These are phyloP conservation scores for Bipolaris victoriae DNA, from an alignment of 2,329 filamentous ascomycete genomes.

Conservation along the genomic window DNA sequence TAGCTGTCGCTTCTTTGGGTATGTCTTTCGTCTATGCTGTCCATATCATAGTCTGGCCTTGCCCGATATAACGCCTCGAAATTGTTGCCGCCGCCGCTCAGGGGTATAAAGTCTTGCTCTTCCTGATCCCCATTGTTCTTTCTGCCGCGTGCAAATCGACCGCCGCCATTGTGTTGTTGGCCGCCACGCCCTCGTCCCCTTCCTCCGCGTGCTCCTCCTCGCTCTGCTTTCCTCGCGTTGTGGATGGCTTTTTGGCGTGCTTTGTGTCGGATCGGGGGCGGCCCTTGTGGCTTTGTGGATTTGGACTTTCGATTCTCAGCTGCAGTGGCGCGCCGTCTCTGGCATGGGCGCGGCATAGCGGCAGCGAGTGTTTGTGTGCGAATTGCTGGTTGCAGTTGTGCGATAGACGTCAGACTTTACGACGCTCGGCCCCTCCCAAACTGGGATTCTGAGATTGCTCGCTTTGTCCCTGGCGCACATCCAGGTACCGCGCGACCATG, in stretches of 20 bases:
- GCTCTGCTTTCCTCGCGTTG: constrained; percentile 18
- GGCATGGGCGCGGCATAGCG: constrained; percentile 35
- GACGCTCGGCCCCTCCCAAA: constrained; percentile 17
- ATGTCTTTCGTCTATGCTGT: constrained; percentile 22
- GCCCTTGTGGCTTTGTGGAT: constrained; percentile 18
- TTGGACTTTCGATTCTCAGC: constrained; percentile 27
- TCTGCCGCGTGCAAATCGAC: constrained; percentile 11
- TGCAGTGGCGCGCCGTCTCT: constrained; percentile 33
- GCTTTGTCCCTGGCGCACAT: background rate
- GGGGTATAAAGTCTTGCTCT: constrained; percentile 22
- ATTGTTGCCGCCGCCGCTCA: constrained; percentile 24
- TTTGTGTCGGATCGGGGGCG: constrained; percentile 26
- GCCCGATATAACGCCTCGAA: constrained; percentile 25
- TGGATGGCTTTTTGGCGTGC: constrained; percentile 28
- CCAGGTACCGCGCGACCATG: background rate
- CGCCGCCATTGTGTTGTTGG: constrained; percentile 10
- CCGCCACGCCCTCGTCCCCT: constrained; percentile 7
- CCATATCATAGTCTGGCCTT: constrained; percentile 18
- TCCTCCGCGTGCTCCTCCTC: constrained; percentile 7
- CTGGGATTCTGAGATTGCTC: constrained; percentile 3
- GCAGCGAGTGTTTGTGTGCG: background rate
- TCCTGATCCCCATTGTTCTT: constrained; percentile 7
- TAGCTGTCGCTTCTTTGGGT: constrained; percentile 12
- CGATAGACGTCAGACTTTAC: constrained; percentile 11
- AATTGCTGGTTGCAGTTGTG: constrained; percentile 6